These are phyloP conservation scores for Apiosordaria backusii DNA, from an alignment of 495 filamentous ascomycete genomes.

Conservation along the genomic window DNA sequence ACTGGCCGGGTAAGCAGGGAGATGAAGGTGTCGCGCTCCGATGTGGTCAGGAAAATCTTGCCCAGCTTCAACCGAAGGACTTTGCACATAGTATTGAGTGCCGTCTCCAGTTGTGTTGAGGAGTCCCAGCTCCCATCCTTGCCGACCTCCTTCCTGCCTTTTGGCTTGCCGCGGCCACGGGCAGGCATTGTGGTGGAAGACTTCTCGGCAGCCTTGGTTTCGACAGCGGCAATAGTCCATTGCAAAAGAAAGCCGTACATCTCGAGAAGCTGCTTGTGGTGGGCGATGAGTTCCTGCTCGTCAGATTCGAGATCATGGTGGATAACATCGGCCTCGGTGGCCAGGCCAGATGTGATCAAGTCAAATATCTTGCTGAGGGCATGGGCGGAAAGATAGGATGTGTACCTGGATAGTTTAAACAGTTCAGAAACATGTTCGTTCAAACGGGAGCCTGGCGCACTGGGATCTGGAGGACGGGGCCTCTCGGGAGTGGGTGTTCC, in stretches of 20 bases:
- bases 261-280: constrained; percentile 88
- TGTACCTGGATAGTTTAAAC: constrained; percentile 70
- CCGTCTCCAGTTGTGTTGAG: constrained; percentile 76
- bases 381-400: constrained; percentile 72
- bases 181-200: constrained; percentile 64
- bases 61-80: constrained; percentile 87
- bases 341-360: constrained; percentile 85
- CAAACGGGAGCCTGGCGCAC: constrained; percentile 10
- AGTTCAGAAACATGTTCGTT: constrained; percentile 55
- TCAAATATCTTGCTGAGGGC: constrained; percentile 92
- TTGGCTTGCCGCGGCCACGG: constrained; percentile 71
- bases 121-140: constrained; percentile 88
- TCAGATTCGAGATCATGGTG: constrained; percentile 85
- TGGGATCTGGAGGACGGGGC: constrained; percentile 12
- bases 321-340: constrained; percentile 83
- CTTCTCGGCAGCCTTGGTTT: constrained; percentile 90
- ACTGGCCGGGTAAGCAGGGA: constrained; percentile 89
- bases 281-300: constrained; percentile 78
- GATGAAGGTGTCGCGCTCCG: constrained; percentile 94
- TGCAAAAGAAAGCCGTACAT: constrained; percentile 93
- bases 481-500: constrained; percentile 14
- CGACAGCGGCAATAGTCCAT: constrained; percentile 89
- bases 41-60: constrained; percentile 91
- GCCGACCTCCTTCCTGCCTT: constrained; percentile 60
- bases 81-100: constrained; percentile 92